Base-by-base conservation (phyloP, 2,329 filamentous ascomycete genomes). In the Colletotrichum noveboracense region DNA sequence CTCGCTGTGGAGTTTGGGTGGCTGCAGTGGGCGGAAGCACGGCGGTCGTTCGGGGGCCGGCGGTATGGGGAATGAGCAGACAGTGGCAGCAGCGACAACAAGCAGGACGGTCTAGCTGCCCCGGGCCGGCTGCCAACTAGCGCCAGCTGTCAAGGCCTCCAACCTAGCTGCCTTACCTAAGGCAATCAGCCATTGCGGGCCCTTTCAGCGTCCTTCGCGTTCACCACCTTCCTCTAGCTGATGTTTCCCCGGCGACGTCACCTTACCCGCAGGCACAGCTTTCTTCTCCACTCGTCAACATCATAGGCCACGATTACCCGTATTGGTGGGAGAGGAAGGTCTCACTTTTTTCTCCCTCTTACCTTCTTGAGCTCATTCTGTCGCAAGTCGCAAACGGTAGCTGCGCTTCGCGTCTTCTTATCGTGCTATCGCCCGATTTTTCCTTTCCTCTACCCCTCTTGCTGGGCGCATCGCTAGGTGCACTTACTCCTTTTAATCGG, bases 181-280 rank as follows among this genome's bases (percentile, higher is more conserved):
- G 24, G 8, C 10, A 62, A 32, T 62, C 61, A 26, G 48, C 65
- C 34, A 55, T 16, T n/a, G 58, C 58, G n/a, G 68, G 28, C 26
- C n/a, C 24, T 30, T 70, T 16, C 58, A 38, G 18, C 16, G 56
- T 56, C 26, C 3, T n/a, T 62, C 56, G 36, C 56, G 13, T 58
- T 75, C 73, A 75, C 70, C 70, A 73, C 21, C 64, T 75, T 65
- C 73, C 64, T 24, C 26, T 64, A 58, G 58, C 55, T 62, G 74
- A 38, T 75, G 76, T 78, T 78, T 70, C 77, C 77, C 77, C 69
- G 70, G 77, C 71, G 77, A 77, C 77, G 77, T 78, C 77, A 78
- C 74, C 56, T 66, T 75, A 75, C 68, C 72, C 64, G 48, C 67
- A 52, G 34, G 34, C 12, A 71, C 43, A 65, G 75, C 62, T 71